Evolutionary conservation across 768 basidiomycete species (phyloP), one percentile per base, ranked within the genome.

Genomic region (Termitomyces sp.): DNA sequence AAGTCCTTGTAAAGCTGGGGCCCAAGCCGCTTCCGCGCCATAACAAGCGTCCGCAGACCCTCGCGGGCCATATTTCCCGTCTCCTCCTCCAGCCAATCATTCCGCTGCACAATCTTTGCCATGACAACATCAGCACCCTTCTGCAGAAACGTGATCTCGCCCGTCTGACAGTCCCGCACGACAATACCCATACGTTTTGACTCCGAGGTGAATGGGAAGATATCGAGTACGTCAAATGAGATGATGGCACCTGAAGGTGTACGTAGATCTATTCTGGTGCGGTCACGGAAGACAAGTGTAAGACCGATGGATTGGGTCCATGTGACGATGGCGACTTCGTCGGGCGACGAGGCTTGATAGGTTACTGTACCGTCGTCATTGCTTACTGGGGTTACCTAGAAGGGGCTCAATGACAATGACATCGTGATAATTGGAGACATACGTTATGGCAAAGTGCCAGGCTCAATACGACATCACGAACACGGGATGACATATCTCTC

Each of bases 121-220:
- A 99, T 98, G 44, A 98, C 93, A n/a, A 96, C 94, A 70, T 99
- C 97, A 0, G 96, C 97, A 28, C 97, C 97, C 71, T 99, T 99
- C 70, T 98, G 94, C 61, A 95, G 77, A 75, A 99, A 99, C 11
- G 82, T 86, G 55, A 96, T 87, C 61, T 96, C 93, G 54, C 89
- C 87, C 0, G 84, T 82, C 38, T 84, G 80, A 0, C 77, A 72
- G 59, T 98, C 96, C 28, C 91, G 88, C 38, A 98, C 90, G 68
- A 99, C 83, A 70, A 98, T 98, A 36, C 97, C 96, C 97, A 98
- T 99, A 33, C 97, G 92, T 74, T 99, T 98, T 0, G 95, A 95
- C 73, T 98, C 97, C 13, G 94, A 97, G 0, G 96, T 98, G 78
- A 99, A 98, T 0, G 97, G 97, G 76, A 99, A 99, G 61, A 99